These are phyloP conservation scores for Podospora anserina DNA, from an alignment of 495 filamentous ascomycete genomes.

Conservation along the genomic window DNA sequence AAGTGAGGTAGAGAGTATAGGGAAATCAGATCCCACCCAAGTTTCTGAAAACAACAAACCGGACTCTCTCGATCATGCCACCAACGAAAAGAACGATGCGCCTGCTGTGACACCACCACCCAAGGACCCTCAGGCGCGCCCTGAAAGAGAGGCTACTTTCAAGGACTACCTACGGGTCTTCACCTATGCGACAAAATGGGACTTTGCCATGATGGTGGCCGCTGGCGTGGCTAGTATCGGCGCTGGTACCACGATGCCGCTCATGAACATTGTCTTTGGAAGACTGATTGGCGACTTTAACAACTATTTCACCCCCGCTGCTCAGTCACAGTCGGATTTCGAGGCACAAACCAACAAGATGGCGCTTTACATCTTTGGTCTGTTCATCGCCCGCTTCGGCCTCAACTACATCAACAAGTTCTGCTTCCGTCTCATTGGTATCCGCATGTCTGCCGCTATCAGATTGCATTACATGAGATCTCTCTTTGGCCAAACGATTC, in stretches of 20 bases:
- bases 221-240: constrained; percentile 36
- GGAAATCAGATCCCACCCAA: not conserved
- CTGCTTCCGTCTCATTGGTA: constrained; percentile 47
- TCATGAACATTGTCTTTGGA: constrained; percentile 42
- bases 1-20: not conserved
- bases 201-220: constrained; percentile 37
- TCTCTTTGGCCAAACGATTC: constrained; percentile 54
- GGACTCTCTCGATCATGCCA: not conserved
- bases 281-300: constrained; percentile 34
- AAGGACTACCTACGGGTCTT: constrained; percentile 46
- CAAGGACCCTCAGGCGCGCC: constrained; percentile 32
- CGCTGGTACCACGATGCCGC: constrained; percentile 34
- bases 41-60: not conserved
- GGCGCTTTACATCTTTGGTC: constrained; percentile 35
- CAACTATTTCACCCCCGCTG: constrained; percentile 13
- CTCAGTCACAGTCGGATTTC: constrained; percentile 19
- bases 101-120: not conserved
- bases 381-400: constrained; percentile 46
- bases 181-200: constrained; percentile 43
- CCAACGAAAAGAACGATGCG: not conserved
- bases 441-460: constrained; percentile 51
- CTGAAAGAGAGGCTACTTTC: constrained; percentile 44
- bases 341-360: constrained; percentile 23
- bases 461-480: constrained; percentile 51
- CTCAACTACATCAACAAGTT: constrained; percentile 50